These are phyloP conservation scores for Massarina eburnea DNA, from an alignment of 2,329 filamentous ascomycete species.

Conservation along the genomic window DNA sequence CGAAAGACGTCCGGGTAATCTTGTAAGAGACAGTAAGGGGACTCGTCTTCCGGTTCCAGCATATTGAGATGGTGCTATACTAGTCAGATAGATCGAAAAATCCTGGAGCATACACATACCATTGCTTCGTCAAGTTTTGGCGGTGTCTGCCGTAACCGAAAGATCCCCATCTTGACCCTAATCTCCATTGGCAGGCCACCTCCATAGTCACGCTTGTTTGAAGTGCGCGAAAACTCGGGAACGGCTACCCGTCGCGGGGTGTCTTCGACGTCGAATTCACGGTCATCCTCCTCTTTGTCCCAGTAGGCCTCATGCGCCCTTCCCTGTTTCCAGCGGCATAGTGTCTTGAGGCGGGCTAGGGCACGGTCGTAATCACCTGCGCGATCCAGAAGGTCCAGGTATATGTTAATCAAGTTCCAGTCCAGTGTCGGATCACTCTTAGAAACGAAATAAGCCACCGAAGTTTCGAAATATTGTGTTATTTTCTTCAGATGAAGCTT, in stretches of 20 bases:
- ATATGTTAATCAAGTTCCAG: conserved; percentile 86
- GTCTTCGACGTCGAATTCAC: conserved; percentile 83
- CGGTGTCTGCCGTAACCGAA: conserved; percentile 71
- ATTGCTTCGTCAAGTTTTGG: conserved; percentile 69
- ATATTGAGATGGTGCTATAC: conserved; percentile 54
- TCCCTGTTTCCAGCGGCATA: conserved; percentile 82
- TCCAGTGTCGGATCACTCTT: conserved; percentile 52
- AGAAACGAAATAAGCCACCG: conserved; percentile 53
- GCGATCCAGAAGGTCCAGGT: conserved; percentile 76
- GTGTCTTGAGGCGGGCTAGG: conserved; percentile 67
- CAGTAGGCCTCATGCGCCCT: conserved; percentile 74
- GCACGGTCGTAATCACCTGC: conserved; percentile 65
- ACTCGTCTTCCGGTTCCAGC: conserved; percentile 65
- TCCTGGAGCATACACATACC: conserved; percentile 60
- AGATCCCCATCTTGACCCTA: conserved; percentile 79
- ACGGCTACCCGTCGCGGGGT: conserved; percentile 65
- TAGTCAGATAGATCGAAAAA: conserved; percentile 50
- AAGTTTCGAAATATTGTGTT: conserved; percentile 54
- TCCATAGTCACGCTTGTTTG: conserved; percentile 66
- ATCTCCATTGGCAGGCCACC: conserved; percentile 76
- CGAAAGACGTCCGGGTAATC: conserved; percentile 80
- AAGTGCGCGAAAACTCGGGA: conserved; percentile 59
- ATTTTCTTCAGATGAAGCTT: conserved; percentile 52
- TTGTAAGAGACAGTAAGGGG: conserved; percentile 54
- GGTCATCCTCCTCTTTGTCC: conserved; percentile 74